Percentiles rank a stretch among this genome's conserved stretches.
Evolutionary conservation across 2,329 filamentous ascomycete genomes (phyloP).

Genomic region (Penicillium sp.): DNA sequence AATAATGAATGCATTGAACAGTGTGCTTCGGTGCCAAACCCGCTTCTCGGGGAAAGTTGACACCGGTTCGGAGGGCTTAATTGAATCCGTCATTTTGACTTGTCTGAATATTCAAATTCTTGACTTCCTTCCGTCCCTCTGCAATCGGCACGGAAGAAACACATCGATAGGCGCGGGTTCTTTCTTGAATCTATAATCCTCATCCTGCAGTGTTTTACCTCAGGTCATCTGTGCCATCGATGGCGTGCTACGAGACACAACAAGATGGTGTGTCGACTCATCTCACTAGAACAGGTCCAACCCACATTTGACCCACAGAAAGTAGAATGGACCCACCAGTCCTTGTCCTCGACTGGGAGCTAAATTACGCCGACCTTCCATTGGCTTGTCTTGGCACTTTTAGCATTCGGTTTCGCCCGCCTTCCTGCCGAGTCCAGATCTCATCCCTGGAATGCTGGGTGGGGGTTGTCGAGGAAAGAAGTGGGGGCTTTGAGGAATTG

Average conservation of each 20-base stretch:
- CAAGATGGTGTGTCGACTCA: conserved; percentile 2
- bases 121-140: background rate
- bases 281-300: conserved; percentile 1
- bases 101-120: background rate
- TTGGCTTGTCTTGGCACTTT: background rate
- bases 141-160: background rate
- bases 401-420: background rate
- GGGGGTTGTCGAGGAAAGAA: background rate
- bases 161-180: background rate
- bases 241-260: conserved; percentile 16
- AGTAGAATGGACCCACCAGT: background rate
- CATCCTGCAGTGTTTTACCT: background rate
- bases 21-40: conserved; percentile 55
- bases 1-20: conserved; percentile 60
- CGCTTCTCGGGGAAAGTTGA: conserved; percentile 8
- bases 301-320: conserved; percentile 10
- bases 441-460: background rate
- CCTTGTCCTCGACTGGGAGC: background rate
- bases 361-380: background rate
- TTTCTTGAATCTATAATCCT: background rate
- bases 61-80: conserved; percentile 10
- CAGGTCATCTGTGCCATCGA: conserved; percentile 11
- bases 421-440: background rate
- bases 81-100: conserved; percentile 21
- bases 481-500: background rate